Conservation (phyloP, 2,329 filamentous ascomycete species). For the Alternaria sp. region DNA sequence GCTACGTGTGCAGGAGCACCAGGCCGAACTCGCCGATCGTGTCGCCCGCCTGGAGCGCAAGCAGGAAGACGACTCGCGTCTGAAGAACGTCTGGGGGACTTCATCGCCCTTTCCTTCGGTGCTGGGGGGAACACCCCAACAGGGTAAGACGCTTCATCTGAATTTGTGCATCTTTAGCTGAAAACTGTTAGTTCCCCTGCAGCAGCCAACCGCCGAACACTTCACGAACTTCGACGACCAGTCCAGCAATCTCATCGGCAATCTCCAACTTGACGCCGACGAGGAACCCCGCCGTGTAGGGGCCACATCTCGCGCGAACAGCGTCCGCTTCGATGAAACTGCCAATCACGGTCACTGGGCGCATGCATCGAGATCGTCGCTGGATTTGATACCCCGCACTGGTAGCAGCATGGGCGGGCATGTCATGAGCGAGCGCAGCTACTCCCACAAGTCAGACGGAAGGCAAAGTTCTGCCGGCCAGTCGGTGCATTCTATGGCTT, state of each 20-base stretch:
- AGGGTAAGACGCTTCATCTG: slow-evolving; percentile 65
- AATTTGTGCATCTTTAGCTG: slow-evolving; percentile 11
- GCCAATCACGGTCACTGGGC: slow-evolving; percentile 90
- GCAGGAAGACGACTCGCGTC: slow-evolving; percentile 66
- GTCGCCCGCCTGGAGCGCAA: slow-evolving; percentile 66
- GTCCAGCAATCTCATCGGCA: slow-evolving; percentile 77
- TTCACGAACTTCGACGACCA: slow-evolving; percentile 92
- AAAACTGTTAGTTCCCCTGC: slow-evolving; percentile 69
- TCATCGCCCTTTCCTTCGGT: slow-evolving; percentile 87
- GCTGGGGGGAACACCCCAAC: slow-evolving; percentile 80
- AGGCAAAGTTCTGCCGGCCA: slow-evolving; percentile 92
- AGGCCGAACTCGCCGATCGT: slow-evolving; percentile 67
- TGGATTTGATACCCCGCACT: slow-evolving; percentile 81
- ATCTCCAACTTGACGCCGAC: slow-evolving; percentile 83
- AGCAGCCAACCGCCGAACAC: slow-evolving; percentile 79
- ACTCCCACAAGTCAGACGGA: slow-evolving; percentile 95
- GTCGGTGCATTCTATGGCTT: slow-evolving; percentile 76
- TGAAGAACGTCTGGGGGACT: slow-evolving; percentile 88
- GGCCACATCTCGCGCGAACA: slow-evolving; percentile 90
- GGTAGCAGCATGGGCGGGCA: slow-evolving; percentile 79
- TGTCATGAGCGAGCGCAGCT: slow-evolving; percentile 84
- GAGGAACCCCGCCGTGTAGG: slow-evolving; percentile 85
- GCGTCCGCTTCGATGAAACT: slow-evolving; percentile 96
- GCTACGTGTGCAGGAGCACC: slow-evolving; percentile 64
- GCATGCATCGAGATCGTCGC: slow-evolving; percentile 79